phyloP scores from a whole-genome alignment of 1,139 yeast genomes.

The Pneumocystis wakefieldiae region DNA sequence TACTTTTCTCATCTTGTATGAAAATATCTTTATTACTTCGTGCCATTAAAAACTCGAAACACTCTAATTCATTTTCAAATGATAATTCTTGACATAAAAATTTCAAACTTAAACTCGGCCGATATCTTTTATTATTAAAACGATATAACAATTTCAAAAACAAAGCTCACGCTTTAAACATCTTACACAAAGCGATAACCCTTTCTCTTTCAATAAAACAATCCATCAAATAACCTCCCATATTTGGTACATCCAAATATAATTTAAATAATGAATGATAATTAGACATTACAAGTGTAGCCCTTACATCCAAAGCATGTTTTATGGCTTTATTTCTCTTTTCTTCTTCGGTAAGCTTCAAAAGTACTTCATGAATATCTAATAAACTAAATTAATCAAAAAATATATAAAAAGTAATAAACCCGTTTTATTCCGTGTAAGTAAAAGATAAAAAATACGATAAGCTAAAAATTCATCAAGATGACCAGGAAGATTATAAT shows the following conservation, averaged over 20 bases:
- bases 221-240: slow-evolving; percentile 33
- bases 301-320: slow-evolving; percentile 34
- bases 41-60: slow-evolving; percentile 30
- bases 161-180: slow-evolving; percentile 39
- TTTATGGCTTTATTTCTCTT: slow-evolving; percentile 24
- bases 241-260: slow-evolving; percentile 29
- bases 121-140: slow-evolving; percentile 10
- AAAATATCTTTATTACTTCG: slow-evolving; percentile 26
- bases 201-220: slow-evolving; percentile 43
- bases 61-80: slow-evolving; percentile 27
- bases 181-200: slow-evolving; percentile 41
- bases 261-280: slow-evolving; percentile 36
- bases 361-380: slow-evolving; percentile 21
- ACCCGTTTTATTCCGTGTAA: slow-evolving; percentile 45
- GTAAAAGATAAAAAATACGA: slow-evolving; percentile 58
- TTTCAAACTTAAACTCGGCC: slow-evolving; percentile 34
- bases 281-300: slow-evolving; percentile 33
- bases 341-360: slow-evolving; percentile 19
- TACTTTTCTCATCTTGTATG: slow-evolving; percentile 23
- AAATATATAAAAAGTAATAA: background rate
- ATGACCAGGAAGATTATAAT: slow-evolving; percentile 27
- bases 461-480: slow-evolving; percentile 58
- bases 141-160: background rate
- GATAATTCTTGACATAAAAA: slow-evolving; percentile 37
- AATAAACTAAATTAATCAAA: background rate